Evolutionary conservation across 1,284 basidiomycete species (phyloP), one percentile per base, ranked within the genome.

Genomic region (Ustilago sp.): DNA sequence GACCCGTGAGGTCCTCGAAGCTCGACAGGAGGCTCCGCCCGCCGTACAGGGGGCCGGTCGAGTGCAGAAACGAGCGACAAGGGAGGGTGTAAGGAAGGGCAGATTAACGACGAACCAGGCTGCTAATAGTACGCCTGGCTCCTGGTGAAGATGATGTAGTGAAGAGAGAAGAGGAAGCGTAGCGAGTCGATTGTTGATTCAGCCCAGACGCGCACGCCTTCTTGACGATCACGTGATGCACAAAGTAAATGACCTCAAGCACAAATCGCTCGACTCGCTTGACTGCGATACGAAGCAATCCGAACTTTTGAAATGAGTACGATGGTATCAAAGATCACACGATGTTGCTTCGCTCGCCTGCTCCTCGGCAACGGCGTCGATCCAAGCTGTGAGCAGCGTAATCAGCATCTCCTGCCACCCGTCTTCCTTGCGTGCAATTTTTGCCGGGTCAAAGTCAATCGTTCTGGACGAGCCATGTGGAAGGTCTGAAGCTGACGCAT

Each of bases 391-490:
- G 11, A 94, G 86, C 0, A 90, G 88, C 13, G 81, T 80, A 82
- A 91, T 90, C 12, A 95, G 88, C 92, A 94, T 93, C 23, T 88
- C 87, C 61, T 93, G 91, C 94, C 94, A 95, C 0, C 92, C 93
- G 0, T 89, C 88, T 9, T 92, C 92, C 67, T 89, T 90, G 63
- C 90, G 88, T 39, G 93, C 93, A 1, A 94, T 90, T 12, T 90
- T 84, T 56, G 89, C 89, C 0, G 93, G 90, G 80, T 94, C 92
- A 77, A 95, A 94, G 41, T 72, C 74, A 47, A 77, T 69, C 11
- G 61, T 61, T 6, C 17, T 61, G 11, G 61, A 60, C 5, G 19
- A 9, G 7, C 28, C 5, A 17, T 48, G 28, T 7, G 31, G 13
- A 8, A 59, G 17, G 12, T 32, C 11, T 15, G n/a, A 51, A 3